A percentile compares a stretch with the other conserved stretches of the same genome.
These are phyloP conservation scores for Colletotrichum sansevieriae DNA, from an alignment of 2,329 filamentous ascomycete species.

Conservation along the genomic window DNA sequence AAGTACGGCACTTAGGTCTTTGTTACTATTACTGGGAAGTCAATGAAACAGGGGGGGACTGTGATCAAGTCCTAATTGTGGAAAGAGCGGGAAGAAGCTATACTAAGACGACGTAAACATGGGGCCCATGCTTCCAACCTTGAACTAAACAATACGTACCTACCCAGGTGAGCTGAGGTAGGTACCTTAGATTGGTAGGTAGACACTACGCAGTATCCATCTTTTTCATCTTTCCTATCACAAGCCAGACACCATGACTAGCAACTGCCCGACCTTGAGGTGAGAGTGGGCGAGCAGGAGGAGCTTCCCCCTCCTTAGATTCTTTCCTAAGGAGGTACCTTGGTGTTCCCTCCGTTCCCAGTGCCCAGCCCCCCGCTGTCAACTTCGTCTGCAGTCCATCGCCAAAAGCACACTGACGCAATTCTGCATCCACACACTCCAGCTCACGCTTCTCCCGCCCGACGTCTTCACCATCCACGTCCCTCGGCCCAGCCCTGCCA, in stretches of 20 bases:
- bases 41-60: slow-evolving; percentile 24
- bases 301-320: slow-evolving; percentile 8
- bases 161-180: too few species aligned
- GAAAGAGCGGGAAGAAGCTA: slow-evolving; percentile 34
- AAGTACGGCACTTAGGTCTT: slow-evolving; percentile 2
- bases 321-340: neutral
- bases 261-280: too few species aligned
- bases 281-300: too few species aligned
- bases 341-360: too few species aligned
- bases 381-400: slow-evolving; percentile 21
- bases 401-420: slow-evolving; percentile 36
- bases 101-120: slow-evolving; percentile 17
- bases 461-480: slow-evolving; percentile 1
- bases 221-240: slow-evolving; percentile 1
- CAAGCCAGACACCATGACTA: neutral
- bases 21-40: slow-evolving; percentile 29
- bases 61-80: slow-evolving; percentile 24
- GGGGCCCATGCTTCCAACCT: neutral
- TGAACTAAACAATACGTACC: neutral
- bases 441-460: slow-evolving; percentile 4
- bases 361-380: slow-evolving; percentile 29
- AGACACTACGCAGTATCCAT: neutral
- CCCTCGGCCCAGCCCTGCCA: slow-evolving; percentile 22
- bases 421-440: slow-evolving; percentile 32
- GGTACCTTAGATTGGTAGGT: neutral